Base-by-base conservation (phyloP, 176 grass and related monocot genomes). In the Bromus sterilis region DNA sequence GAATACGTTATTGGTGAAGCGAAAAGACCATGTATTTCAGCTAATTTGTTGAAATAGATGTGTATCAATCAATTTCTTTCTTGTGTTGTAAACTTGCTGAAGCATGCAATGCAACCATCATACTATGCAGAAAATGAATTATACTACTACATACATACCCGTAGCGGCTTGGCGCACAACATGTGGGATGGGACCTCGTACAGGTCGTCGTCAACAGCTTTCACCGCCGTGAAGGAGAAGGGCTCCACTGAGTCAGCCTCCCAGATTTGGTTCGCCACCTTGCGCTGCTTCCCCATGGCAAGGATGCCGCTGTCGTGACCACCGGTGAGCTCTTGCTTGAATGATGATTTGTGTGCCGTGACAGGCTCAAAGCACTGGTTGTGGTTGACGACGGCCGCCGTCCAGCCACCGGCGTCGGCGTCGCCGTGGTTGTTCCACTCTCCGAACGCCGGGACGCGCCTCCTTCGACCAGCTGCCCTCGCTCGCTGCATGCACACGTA, bases 391-490 rank as follows among this genome's bases (percentile, higher is more conserved):
- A 39, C 5, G 46, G 37, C 37, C 37, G 37, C n/a, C 6, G 37
- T 46, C 60, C 32, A 56, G 44, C 1, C 39, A 4, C 4, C 16
- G 4, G 0, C 23, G 15, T 9, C 7, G 24, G 0, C 4, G 9
- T 4, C 7, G 43, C 32, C 0, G 9, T 8, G 1, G 74, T 78
- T 43, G 82, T 84, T 84, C 82, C 82, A 84, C 26, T 85, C 49
- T 21, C 83, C 83, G 37, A 85, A 85, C 9, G 83, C 73, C 1
- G 83, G 83, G 49, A 78, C 0, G 13, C 63, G 49, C 63, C 9
- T 31, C 46, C 2, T 21, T 34, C 28, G 49, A 5, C 63, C n/a
- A n/a, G n/a, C 6, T 13, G 35, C 61, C 11, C n/a, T 43, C 13
- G 72, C 16, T 7, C 66, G 35, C 68, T 74, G 66, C 66, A 41